Evolutionary conservation across 805 yeast genomes (phyloP).

Genomic region (Kuraishia ogatae): DNA sequence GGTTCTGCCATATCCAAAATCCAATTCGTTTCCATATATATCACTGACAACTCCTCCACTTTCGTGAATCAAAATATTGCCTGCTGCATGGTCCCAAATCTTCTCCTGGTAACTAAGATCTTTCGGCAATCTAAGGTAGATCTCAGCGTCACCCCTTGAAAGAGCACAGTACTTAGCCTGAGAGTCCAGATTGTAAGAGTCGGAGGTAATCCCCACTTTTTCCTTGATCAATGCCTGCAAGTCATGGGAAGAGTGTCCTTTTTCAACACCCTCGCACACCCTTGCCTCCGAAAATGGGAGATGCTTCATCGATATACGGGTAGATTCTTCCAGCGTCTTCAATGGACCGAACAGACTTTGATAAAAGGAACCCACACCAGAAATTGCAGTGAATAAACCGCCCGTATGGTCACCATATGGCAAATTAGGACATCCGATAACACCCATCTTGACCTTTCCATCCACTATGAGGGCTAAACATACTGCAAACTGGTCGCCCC

Average conservation of each 20-base stretch:
- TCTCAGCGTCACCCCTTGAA: conserved; percentile 86
- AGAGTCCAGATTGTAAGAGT: conserved; percentile 75
- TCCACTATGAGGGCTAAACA: conserved; percentile 86
- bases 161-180: conserved; percentile 94
- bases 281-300: conserved; percentile 39
- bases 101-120: conserved; percentile 75
- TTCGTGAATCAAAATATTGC: conserved; percentile 76
- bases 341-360: conserved; percentile 27
- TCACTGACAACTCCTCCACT: conserved; percentile 92
- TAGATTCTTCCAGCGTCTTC: conserved; percentile 28
- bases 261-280: conserved; percentile 91
- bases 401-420: conserved; percentile 47
- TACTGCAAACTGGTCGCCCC: conserved; percentile 96
- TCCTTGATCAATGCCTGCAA: conserved; percentile 72
- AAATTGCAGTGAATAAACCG: conserved; percentile 67
- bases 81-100: conserved; percentile 99
- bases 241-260: conserved; percentile 88
- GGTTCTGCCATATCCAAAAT: conserved; percentile 82
- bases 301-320: conserved; percentile 43
- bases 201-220: conserved; percentile 46
- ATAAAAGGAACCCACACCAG: conserved; percentile 60
- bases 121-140: conserved; percentile 83
- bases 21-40: conserved; percentile 61
- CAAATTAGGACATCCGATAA: conserved; percentile 93
- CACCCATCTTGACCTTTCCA: conserved; percentile 81